phyloP scores from a whole-genome alignment of 345 rosid species.

The Melastoma malabathricum region DNA sequence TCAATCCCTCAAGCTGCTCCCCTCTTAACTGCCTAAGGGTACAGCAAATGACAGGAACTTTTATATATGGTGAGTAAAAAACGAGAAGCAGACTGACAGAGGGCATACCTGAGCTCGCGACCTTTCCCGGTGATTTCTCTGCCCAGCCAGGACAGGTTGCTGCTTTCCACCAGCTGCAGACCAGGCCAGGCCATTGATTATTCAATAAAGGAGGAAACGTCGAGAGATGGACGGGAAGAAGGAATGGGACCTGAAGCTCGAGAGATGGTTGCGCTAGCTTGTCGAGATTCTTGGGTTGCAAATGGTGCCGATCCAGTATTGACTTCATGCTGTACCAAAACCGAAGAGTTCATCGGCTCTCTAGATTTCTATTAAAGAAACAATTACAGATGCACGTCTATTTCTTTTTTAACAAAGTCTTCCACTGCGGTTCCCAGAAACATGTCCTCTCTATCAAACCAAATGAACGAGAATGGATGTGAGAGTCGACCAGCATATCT shows the following conservation, averaged over 20 bases:
- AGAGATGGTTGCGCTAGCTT: conserved; percentile 75
- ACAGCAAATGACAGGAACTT: no score
- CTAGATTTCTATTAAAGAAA: no score
- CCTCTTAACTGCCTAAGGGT: conserved; percentile 98
- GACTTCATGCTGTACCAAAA: conserved; percentile 70
- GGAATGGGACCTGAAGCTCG: conserved; percentile 21
- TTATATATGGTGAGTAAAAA: no score
- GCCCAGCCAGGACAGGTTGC: conserved; percentile 36
- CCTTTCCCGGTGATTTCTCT: conserved; percentile 66
- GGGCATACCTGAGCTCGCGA: conserved; percentile 65
- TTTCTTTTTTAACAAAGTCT: no score
- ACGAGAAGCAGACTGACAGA: no score
- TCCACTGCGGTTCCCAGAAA: no score
- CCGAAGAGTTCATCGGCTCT: no score
- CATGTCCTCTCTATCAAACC: no score
- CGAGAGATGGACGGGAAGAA: no score
- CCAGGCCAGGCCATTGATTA: neutral
- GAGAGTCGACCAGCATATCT: no score
- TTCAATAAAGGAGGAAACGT: neutral
- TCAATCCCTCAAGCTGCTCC: conserved; percentile 74
- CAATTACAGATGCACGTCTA: no score
- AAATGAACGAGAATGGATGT: no score
- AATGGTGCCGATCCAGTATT: conserved; percentile 54
- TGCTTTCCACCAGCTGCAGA: conserved; percentile 54
- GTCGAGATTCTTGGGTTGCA: conserved; percentile 76